These are phyloP conservation scores for Ophiostoma triangulosporum DNA, from an alignment of 2,329 filamentous ascomycete genomes.

Conservation along the genomic window DNA sequence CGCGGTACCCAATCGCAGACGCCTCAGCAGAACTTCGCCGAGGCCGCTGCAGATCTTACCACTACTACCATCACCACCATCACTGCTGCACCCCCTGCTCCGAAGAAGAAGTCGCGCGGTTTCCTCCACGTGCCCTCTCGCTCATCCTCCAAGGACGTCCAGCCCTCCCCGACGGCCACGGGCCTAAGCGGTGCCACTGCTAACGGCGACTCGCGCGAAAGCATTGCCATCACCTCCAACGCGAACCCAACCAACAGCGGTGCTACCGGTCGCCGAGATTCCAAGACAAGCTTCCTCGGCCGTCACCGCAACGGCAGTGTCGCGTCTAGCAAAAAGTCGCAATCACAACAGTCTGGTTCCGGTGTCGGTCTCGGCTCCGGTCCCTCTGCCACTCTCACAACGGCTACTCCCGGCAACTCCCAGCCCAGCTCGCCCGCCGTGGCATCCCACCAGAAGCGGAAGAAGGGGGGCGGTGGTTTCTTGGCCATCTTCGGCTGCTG, in stretches of 20 bases:
- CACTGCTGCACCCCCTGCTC: constrained; percentile 1
- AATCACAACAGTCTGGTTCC: not conserved
- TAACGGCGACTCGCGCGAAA: constrained; percentile 42
- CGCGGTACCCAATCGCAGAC: constrained; percentile 23
- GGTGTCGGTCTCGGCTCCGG: not conserved
- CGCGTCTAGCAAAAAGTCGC: not conserved
- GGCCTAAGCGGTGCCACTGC: constrained; percentile 47
- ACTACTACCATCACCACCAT: constrained; percentile 11
- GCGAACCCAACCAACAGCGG: not conserved
- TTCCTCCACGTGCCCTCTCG: constrained; percentile 47
- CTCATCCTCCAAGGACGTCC: constrained; percentile 47
- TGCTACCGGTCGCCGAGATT: constrained; percentile 41
- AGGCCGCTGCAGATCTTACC: constrained; percentile 32
- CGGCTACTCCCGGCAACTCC: constrained; percentile 34
- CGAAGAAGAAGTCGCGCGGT: constrained; percentile 33
- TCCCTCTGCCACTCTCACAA: constrained; percentile 31
- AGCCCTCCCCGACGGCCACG: constrained; percentile 45
- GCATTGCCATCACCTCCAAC: constrained; percentile 24
- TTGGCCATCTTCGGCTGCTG: constrained; percentile 55
- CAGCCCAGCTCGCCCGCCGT: constrained; percentile 38
- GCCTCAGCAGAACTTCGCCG: constrained; percentile 19
- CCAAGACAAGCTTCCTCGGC: constrained; percentile 50
- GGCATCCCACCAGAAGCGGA: constrained; percentile 32
- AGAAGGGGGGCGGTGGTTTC: constrained; percentile 36
- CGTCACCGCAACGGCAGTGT: constrained; percentile 53